These are phyloP conservation scores for Apophysomyces elegans DNA, from an alignment of 371 early-diverging fungal genomes.

Conservation along the genomic window DNA sequence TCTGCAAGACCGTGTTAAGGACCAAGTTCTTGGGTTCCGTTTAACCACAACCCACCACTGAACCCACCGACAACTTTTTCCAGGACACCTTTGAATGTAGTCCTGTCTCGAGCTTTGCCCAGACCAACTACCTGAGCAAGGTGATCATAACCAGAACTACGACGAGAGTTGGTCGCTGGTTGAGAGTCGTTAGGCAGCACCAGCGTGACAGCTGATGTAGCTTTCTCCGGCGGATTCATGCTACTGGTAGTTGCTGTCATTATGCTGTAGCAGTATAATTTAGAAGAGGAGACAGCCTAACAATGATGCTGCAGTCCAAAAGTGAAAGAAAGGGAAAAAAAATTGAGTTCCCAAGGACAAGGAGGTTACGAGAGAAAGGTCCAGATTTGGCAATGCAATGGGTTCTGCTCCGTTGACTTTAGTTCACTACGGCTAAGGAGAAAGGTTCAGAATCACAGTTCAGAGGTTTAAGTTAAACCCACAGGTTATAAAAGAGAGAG, in stretches of 20 bases:
- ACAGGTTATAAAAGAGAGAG: background rate
- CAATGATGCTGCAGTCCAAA: slow-evolving; percentile 11
- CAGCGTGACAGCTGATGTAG: slow-evolving; percentile 9
- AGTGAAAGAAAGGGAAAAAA: slow-evolving; percentile 4
- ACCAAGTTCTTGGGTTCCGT: background rate
- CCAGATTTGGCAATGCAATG: slow-evolving; percentile 11
- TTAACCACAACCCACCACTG: slow-evolving; percentile 41
- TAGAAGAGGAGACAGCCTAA: background rate
- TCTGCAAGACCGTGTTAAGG: slow-evolving; percentile 1
- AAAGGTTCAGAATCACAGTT: background rate
- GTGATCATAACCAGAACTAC: slow-evolving; percentile 5
- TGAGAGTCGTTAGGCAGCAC: background rate
- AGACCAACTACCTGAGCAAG: slow-evolving; percentile 4
- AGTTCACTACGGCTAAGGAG: background rate
- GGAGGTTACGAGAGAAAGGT: slow-evolving; percentile 7
- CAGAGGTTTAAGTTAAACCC: background rate
- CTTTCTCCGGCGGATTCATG: slow-evolving; percentile 10
- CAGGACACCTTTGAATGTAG: slow-evolving; percentile 65
- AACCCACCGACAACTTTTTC: slow-evolving; percentile 63
- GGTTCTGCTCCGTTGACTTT: background rate
- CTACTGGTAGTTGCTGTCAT: slow-evolving; percentile 8
- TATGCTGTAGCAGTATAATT: slow-evolving; percentile 1
- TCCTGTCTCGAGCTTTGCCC: slow-evolving; percentile 27
- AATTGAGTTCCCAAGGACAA: slow-evolving; percentile 11
- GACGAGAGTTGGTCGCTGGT: background rate